Evolutionary conservation across 2,329 filamentous ascomycete genomes (phyloP).

Genomic region (Byssoonygena ceratinophila): DNA sequence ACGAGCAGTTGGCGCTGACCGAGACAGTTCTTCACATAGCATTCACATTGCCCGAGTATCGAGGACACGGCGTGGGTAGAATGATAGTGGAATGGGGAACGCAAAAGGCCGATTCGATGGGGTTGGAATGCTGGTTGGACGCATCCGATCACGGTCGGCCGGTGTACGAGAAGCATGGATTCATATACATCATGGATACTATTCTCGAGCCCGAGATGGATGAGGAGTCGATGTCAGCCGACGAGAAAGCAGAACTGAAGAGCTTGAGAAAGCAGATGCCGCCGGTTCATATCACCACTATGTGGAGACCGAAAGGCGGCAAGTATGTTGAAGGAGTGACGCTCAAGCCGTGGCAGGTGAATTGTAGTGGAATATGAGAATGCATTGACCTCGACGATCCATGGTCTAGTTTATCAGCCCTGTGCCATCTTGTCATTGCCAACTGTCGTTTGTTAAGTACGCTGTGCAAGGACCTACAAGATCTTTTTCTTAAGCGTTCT

Average conservation of each 20-base stretch:
- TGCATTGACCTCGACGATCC: background rate
- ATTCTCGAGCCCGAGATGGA: conserved; percentile 10
- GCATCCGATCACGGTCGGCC: conserved; percentile 16
- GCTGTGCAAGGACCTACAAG: too few species aligned
- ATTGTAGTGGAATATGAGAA: background rate
- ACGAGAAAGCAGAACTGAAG: conserved; percentile 12
- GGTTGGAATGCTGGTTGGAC: conserved; percentile 22
- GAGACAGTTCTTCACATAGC: conserved; percentile 20
- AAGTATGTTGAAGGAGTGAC: conserved; percentile 14
- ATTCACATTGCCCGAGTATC: conserved; percentile 22
- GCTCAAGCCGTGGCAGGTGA: conserved; percentile 12
- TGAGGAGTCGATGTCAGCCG: conserved; percentile 10
- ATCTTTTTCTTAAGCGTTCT: too few species aligned
- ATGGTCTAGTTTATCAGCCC: too few species aligned
- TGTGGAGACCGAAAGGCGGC: conserved; percentile 16
- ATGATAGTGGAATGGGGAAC: conserved; percentile 23
- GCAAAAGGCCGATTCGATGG: conserved; percentile 21
- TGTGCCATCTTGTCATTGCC: too few species aligned
- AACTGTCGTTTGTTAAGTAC: too few species aligned
- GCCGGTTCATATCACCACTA: conserved; percentile 7
- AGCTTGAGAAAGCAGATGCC: background rate
- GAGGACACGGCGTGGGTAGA: conserved; percentile 20
- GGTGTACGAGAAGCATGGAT: conserved; percentile 16
- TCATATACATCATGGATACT: conserved; percentile 10
- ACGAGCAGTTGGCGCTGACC: background rate